Conservation (phyloP, 768 basidiomycete species). For the Boletus coccyginus region DNA sequence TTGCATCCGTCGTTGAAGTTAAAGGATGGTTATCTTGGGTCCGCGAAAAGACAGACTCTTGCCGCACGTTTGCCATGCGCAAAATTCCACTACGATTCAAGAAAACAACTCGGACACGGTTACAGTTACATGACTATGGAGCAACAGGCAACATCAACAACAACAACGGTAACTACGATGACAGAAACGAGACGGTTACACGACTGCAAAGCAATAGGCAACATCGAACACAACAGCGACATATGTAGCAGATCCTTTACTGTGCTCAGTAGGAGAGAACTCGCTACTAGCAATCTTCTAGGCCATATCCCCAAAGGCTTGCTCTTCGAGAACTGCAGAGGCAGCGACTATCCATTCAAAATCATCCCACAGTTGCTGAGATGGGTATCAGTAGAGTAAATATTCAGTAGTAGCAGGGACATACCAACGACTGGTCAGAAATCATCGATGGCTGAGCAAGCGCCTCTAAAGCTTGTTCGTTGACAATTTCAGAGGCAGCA, state of each 20-base stretch:
- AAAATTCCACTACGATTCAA: too few relatives aligned
- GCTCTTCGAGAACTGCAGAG: not conserved
- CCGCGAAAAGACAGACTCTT: too few relatives aligned
- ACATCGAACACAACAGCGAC: not conserved
- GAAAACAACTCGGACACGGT: too few relatives aligned
- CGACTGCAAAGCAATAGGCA: not conserved
- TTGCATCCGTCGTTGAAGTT: too few relatives aligned
- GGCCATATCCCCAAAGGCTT: not conserved
- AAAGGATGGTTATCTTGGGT: too few relatives aligned
- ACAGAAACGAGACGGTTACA: too few relatives aligned
- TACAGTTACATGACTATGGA: too few relatives aligned
- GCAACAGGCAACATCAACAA: too few relatives aligned
- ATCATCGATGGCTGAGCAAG: not conserved
- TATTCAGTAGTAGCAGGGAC: not conserved
- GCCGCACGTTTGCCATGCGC: too few relatives aligned
- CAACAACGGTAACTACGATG: not conserved
- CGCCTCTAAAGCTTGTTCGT: not conserved
- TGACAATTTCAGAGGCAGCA: not conserved
- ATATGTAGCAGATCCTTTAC: not conserved
- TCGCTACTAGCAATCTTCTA: not conserved
- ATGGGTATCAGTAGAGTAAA: not conserved
- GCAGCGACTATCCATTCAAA: too few relatives aligned
- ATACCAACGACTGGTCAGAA: not conserved
- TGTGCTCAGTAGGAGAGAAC: too few relatives aligned
- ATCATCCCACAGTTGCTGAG: too few relatives aligned